phyloP scores from a whole-genome alignment of 352 stramenopile species.

The Sclerospora graminicola region DNA sequence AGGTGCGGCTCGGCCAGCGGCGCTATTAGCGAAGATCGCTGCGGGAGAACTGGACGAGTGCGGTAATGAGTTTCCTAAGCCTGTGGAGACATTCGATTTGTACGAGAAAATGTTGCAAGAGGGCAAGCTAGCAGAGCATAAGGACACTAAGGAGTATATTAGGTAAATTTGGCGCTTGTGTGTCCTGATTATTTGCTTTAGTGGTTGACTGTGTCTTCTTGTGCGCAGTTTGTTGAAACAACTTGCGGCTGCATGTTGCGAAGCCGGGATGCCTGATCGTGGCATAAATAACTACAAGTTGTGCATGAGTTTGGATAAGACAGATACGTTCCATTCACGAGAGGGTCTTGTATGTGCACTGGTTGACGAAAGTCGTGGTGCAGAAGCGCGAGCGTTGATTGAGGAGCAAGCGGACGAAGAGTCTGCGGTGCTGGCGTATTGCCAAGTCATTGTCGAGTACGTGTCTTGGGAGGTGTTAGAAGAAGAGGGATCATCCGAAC shows the following conservation, averaged over 20 bases:
- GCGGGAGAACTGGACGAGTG: slow-evolving; percentile 69
- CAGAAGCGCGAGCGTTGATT: slow-evolving; percentile 56
- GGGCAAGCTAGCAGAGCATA: slow-evolving; percentile 41
- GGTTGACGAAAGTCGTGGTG: slow-evolving; percentile 69
- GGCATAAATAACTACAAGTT: slow-evolving; percentile 77
- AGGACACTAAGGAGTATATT: slow-evolving; percentile 63
- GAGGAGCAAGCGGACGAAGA: slow-evolving; percentile 41
- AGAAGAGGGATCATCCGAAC: slow-evolving; percentile 65
- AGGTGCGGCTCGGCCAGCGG: slow-evolving; percentile 54
- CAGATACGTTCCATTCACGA: slow-evolving; percentile 43
- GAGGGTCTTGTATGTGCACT: slow-evolving; percentile 69
- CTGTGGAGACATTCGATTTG: slow-evolving; percentile 69
- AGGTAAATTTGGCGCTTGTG: slow-evolving; percentile 15
- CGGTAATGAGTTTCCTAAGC: slow-evolving; percentile 62
- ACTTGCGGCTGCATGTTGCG: slow-evolving; percentile 58
- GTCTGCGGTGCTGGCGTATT: slow-evolving; percentile 73
- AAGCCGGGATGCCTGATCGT: slow-evolving; percentile 57
- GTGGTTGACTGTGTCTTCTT: slow-evolving; percentile 1
- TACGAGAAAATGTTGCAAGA: slow-evolving; percentile 44
- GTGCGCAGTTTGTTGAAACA: slow-evolving; percentile 35
- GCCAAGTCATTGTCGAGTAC: slow-evolving; percentile 78
- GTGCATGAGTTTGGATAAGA: slow-evolving; percentile 67
- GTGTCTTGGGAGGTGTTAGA: slow-evolving; percentile 84
- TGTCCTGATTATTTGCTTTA: background rate
- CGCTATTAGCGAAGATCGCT: slow-evolving; percentile 63